These are phyloP conservation scores for Thyridium curvatum DNA, from an alignment of 2,329 filamentous ascomycete species.

Conservation along the genomic window DNA sequence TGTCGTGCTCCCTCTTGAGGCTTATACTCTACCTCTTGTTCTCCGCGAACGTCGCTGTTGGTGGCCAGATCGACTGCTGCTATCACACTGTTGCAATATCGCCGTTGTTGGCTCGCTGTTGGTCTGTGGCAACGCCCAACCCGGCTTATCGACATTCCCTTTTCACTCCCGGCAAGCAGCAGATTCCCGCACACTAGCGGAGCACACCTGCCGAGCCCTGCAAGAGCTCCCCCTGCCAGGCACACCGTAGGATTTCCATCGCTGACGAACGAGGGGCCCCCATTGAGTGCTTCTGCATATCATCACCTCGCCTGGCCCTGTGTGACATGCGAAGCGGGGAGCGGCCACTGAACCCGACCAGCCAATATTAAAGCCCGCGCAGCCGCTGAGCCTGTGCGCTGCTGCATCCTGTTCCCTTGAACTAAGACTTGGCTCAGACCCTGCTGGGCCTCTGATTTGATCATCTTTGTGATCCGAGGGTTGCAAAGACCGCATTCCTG, in stretches of 20 bases:
- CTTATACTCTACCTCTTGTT: too few relatives aligned
- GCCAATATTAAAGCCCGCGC: conserved; percentile 49
- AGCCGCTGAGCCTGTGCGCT: conserved; percentile 31
- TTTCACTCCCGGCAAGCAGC: not conserved
- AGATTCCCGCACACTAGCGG: not conserved
- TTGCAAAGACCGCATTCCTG: not conserved
- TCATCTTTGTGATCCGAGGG: too few relatives aligned
- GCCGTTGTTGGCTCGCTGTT: too few relatives aligned
- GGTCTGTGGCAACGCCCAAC: too few relatives aligned
- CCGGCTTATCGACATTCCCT: too few relatives aligned
- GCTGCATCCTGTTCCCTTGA: not conserved
- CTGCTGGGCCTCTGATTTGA: conserved; percentile 4
- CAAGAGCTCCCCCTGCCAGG: too few relatives aligned
- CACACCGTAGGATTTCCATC: conserved; percentile 4
- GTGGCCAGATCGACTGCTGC: too few relatives aligned
- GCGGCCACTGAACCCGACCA: conserved; percentile 28
- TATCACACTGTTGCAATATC: too few relatives aligned
- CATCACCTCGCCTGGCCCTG: conserved; percentile 3
- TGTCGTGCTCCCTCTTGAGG: too few relatives aligned
- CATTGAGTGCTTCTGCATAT: too few relatives aligned
- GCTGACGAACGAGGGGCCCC: conserved; percentile 4
- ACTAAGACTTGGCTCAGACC: not conserved
- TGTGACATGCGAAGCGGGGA: conserved; percentile 32
- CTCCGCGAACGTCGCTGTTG: too few relatives aligned
- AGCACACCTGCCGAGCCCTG: not conserved